These are phyloP conservation scores for Logfia minima DNA, from an alignment of 129 eudicot species.

Conservation along the genomic window DNA sequence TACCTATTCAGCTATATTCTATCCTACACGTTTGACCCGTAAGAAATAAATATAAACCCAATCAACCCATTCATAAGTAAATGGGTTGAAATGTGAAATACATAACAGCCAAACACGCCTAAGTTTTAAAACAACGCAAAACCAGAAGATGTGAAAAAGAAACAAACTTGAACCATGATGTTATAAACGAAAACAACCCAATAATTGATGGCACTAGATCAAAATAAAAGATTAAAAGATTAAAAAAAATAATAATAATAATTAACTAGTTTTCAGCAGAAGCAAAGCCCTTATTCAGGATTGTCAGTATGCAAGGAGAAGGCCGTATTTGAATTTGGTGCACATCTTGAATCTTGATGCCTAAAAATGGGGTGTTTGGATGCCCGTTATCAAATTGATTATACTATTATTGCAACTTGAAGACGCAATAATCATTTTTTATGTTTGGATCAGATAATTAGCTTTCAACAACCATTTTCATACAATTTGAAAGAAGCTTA, in stretches of 20 bases:
- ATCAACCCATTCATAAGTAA: background rate
- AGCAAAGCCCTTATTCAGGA: background rate
- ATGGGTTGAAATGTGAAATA: background rate
- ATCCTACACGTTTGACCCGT: background rate
- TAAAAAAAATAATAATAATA: too few species aligned
- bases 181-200: background rate
- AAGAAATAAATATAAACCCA: background rate
- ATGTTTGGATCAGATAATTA: background rate
- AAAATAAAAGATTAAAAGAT: too few species aligned
- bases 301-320: background rate
- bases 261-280: background rate
- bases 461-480: background rate
- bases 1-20: background rate
- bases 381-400: background rate
- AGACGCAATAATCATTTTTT: background rate
- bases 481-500: background rate
- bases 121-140: background rate
- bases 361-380: too few species aligned
- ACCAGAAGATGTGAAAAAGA: background rate
- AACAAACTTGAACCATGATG: background rate
- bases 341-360: too few species aligned
- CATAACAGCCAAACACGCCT: background rate
- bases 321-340: background rate
- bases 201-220: background rate
- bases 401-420: background rate